Evolutionary conservation across 768 basidiomycete species (phyloP).

Genomic region (Collybiopsis confluens): DNA sequence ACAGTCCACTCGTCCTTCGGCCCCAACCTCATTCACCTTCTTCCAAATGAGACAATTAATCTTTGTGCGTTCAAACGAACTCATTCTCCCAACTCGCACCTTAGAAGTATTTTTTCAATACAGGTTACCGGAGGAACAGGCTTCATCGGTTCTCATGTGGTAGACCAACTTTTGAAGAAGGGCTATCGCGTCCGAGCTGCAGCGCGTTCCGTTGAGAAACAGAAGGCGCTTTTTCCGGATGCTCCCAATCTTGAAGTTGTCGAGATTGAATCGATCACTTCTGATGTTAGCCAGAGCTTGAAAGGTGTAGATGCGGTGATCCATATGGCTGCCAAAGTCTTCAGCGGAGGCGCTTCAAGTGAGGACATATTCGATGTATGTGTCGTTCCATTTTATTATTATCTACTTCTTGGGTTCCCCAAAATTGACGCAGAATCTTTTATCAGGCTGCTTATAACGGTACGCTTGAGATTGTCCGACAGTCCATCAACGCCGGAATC

Average conservation of each 20-base stretch:
- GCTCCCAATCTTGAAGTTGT: constrained; percentile 7
- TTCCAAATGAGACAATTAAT: too few relatives aligned
- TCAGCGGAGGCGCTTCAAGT: constrained; percentile 1
- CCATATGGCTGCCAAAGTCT: constrained; percentile 11
- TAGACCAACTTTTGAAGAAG: constrained; percentile 9
- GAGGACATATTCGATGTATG: constrained; percentile 7
- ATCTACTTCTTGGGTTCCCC: background rate
- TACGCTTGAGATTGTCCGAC: constrained; percentile 21
- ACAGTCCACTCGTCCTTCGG: too few relatives aligned
- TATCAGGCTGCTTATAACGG: constrained; percentile 21
- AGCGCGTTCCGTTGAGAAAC: constrained; percentile 1
- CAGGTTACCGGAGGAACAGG: constrained; percentile 15
- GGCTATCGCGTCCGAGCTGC: constrained; percentile 11
- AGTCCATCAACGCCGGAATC: constrained; percentile 18
- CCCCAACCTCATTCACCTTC: too few relatives aligned
- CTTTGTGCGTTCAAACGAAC: too few relatives aligned
- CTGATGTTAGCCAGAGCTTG: background rate
- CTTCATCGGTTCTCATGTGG: constrained; percentile 11
- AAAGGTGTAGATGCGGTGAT: constrained; percentile 11
- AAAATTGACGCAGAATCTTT: background rate
- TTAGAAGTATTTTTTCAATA: too few relatives aligned
- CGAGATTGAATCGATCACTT: constrained; percentile 4
- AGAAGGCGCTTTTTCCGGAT: constrained; percentile 3
- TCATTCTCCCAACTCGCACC: too few relatives aligned
- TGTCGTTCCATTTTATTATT: too few relatives aligned